Evolutionary conservation across 2,329 filamentous ascomycete species (phyloP), one percentile per base, ranked within the genome.

Genomic region (Magnaporthiopsis rhizophila): DNA sequence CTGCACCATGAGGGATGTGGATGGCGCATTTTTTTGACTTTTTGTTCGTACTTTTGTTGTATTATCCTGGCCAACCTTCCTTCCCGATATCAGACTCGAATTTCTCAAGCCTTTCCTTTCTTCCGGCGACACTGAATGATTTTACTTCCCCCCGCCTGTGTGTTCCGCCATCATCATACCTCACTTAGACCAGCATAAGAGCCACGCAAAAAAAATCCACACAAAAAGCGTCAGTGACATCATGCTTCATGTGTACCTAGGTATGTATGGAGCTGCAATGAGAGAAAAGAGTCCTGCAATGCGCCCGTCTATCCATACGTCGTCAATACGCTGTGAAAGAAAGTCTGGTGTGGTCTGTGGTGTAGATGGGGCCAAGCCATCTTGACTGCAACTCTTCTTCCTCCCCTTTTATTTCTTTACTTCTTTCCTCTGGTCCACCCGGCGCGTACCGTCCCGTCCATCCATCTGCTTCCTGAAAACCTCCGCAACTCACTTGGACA

Each of bases 231-330:
- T 53, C 45, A 53, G 8, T 53, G 45, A 53, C n/a, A 53, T 53
- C 45, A 53, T 53, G 45, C 13, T n/a, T 53, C 45, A 53, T 53
- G 45, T 53, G 45, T 53, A 53, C 45, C 21, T 53, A 21, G 34
- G 9, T 11, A 36, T 36, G 34, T 36, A 53, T 21, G 18, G 45
- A 11, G 21, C 45, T 53, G 45, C 8, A 24, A 21, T 36, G 34
- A 36, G 12, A 53, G 7, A 9, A n/a, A 53, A 53, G 8, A 24
- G 45, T 13, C 45, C 45, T 24, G 45, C 57, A 58, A 58, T 32
- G 26, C 30, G 57, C 30, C 57, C 30, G 57, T 58, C 57, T 58
- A 58, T 58, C 57, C 57, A 18, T 30, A 58, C 24, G 57, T 58
- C 21, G 45, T 53, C 45, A 53, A 53, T 50, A 53, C 45, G 45